phyloP scores from a whole-genome alignment of 106 monocot species.

The Dioscorea dumetorum region DNA sequence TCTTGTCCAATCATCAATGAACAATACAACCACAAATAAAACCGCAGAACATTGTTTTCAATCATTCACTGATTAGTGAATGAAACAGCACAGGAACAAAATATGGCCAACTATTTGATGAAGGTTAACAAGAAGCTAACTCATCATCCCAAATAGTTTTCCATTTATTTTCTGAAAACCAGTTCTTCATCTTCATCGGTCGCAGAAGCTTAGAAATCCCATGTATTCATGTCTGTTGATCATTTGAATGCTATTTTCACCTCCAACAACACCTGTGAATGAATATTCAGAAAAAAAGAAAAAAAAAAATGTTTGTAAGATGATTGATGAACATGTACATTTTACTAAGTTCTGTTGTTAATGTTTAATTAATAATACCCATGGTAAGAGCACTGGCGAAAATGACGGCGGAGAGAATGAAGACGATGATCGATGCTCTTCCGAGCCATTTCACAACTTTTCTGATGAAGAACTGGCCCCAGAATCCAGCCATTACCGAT shows the following conservation, averaged over 20 bases:
- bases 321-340: no score
- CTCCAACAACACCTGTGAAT: constrained; percentile 63
- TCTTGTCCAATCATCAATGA: no score
- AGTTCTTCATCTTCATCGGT: constrained; percentile 1
- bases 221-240: constrained; percentile 80
- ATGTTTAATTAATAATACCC: constrained; percentile 42
- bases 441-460: constrained; percentile 60
- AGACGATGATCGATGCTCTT: constrained; percentile 82
- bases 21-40: no score
- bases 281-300: neutral
- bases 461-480: constrained; percentile 88
- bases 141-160: constrained; percentile 4
- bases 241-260: constrained; percentile 59
- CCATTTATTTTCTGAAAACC: no score
- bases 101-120: neutral
- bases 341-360: neutral
- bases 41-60: no score
- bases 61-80: neutral
- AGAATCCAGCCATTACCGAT: constrained; percentile 82
- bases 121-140: constrained; percentile 34
- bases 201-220: constrained; percentile 85
- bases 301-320: neutral
- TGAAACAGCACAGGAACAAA: neutral
- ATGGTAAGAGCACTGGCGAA: constrained; percentile 87
- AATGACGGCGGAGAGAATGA: constrained; percentile 92